phyloP scores from a whole-genome alignment of 2,329 filamentous ascomycete species.

The Penicillium digitatum region DNA sequence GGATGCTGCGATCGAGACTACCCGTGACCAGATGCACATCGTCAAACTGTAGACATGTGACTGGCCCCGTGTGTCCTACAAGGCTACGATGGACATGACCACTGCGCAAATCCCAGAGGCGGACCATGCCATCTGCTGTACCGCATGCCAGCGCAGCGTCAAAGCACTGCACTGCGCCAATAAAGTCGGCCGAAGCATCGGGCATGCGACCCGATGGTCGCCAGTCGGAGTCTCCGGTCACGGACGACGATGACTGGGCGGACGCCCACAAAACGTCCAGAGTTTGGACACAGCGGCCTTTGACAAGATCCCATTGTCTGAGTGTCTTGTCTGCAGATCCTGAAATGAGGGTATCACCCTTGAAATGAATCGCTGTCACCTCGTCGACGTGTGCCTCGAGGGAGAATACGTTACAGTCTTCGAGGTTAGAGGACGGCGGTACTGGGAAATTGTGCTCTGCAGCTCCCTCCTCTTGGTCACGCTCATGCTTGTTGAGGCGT shows the following conservation, averaged over 20 bases:
- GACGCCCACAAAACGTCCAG: constrained; percentile 97
- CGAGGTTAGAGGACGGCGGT: constrained; percentile 68
- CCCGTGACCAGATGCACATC: constrained; percentile 92
- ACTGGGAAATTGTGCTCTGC: constrained; percentile 58
- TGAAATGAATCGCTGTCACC: constrained; percentile 89
- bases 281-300: constrained; percentile 95
- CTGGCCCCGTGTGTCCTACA: constrained; percentile 90
- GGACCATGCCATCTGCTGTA: constrained; percentile 94
- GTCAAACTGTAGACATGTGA: constrained; percentile 93
- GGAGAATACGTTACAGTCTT: constrained; percentile 82
- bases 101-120: constrained; percentile 92
- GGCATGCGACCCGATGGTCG: constrained; percentile 61
- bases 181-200: constrained; percentile 76
- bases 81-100: constrained; percentile 96
- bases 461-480: constrained; percentile 44
- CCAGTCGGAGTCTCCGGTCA: constrained; percentile 64
- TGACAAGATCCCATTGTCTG: constrained; percentile 94
- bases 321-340: constrained; percentile 96
- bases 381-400: constrained; percentile 89
- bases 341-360: constrained; percentile 83
- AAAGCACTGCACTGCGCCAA: constrained; percentile 91
- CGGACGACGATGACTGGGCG: constrained; percentile 73
- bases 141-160: constrained; percentile 93
- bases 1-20: constrained; percentile 84
- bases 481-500: constrained; percentile 48